Conservation (phyloP, 805 yeast genomes). For the Yarrowia porcina region DNA sequence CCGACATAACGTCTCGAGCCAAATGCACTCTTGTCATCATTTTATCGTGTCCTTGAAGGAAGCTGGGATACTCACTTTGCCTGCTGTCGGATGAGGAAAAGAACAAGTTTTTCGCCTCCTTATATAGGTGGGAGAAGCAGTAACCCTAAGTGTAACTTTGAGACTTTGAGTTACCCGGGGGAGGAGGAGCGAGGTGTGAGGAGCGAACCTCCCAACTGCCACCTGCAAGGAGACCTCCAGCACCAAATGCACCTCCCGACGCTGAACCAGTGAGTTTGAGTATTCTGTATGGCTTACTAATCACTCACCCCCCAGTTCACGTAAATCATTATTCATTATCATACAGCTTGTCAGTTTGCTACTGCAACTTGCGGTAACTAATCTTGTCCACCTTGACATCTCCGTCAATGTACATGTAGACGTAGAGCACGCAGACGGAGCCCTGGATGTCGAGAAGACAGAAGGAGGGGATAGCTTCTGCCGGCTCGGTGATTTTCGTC, state of each 20-base stretch:
- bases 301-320: too few species aligned
- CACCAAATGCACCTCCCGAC: too few species aligned
- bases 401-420: slow-evolving; percentile 74
- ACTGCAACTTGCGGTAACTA: slow-evolving; percentile 48
- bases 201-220: too few species aligned
- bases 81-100: slow-evolving; percentile 10
- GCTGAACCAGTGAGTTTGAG: too few species aligned
- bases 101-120: not conserved
- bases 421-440: slow-evolving; percentile 70
- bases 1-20: slow-evolving; percentile 95
- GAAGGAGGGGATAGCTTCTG: slow-evolving; percentile 69
- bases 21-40: slow-evolving; percentile 99
- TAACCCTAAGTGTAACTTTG: slow-evolving; percentile 22
- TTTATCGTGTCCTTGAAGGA: slow-evolving; percentile 29
- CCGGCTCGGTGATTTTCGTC: slow-evolving; percentile 25
- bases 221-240: too few species aligned
- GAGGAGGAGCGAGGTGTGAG: not conserved
- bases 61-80: slow-evolving; percentile 32
- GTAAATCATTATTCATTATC: slow-evolving; percentile 23
- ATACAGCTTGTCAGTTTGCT: too few species aligned
- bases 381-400: slow-evolving; percentile 92
- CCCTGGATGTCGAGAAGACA: slow-evolving; percentile 86
- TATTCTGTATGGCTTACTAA: too few species aligned
- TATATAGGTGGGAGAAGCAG: not conserved
- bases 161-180: slow-evolving; percentile 1